Evolutionary conservation across 257 asterid genomes (phyloP).

Genomic region (Solanum pennellii): DNA sequence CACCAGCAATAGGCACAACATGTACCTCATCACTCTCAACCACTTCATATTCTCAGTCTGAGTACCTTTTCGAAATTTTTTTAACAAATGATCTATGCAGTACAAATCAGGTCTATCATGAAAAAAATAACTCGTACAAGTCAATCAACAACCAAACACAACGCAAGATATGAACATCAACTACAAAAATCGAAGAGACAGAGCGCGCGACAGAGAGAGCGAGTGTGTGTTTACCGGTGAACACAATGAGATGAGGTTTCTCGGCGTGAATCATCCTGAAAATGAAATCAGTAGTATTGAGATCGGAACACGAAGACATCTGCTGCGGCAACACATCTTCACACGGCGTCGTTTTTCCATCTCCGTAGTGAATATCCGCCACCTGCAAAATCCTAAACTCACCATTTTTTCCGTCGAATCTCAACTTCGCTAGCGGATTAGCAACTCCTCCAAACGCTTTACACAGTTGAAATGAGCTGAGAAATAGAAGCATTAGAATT

Average conservation of each 20-base stretch:
- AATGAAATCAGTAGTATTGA: slow-evolving; percentile 77
- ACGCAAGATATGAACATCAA: background rate
- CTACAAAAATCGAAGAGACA: background rate
- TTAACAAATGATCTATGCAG: background rate
- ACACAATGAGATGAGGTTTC: slow-evolving; percentile 72
- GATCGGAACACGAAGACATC: slow-evolving; percentile 63
- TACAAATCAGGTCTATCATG: background rate
- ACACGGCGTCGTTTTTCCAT: slow-evolving; percentile 65
- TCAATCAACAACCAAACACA: background rate
- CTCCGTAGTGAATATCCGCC: slow-evolving; percentile 87
- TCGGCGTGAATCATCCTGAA: slow-evolving; percentile 62
- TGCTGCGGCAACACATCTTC: slow-evolving; percentile 55
- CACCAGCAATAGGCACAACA: background rate
- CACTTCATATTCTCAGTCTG: background rate
- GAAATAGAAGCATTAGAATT: background rate
- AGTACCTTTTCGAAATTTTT: background rate
- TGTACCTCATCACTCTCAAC: background rate
- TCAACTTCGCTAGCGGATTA: slow-evolving; percentile 22
- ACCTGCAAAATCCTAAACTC: slow-evolving; percentile 82
- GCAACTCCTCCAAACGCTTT: background rate
- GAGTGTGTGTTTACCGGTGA: slow-evolving; percentile 34
- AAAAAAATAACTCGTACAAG: background rate
- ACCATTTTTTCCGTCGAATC: slow-evolving; percentile 46
- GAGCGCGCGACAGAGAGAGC: background rate
- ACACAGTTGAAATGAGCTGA: background rate